Evolutionary conservation across 2,329 filamentous ascomycete species (phyloP), one percentile per base, ranked within the genome.

Genomic region (Hymenoscyphus fraxineus): DNA sequence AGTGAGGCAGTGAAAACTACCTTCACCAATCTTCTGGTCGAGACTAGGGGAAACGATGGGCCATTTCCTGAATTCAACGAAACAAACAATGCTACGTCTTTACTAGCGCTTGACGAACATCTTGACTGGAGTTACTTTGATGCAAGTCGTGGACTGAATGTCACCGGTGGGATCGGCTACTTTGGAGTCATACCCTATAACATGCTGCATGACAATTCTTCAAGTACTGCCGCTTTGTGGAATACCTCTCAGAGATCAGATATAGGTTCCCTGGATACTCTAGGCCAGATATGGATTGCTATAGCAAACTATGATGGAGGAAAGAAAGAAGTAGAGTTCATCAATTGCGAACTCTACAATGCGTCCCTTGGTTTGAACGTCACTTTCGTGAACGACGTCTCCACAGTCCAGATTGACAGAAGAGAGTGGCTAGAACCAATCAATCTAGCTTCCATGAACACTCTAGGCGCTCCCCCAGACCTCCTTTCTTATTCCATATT

Each of bases 261-360:
- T 35, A 5, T 35, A 35, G 6, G 1, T 27, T 27, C 54, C 15
- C 35, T 35, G 6, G 35, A 35, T 35, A 56, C n/a, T 31, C 7
- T 32, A 5, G 54, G 54, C 19, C 16, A 56, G n/a, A 56, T 56
- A 15, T 56, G 54, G 54, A 56, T 56, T 56, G 54, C 54, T 15
- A 56, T 56, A 15, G 13, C 27, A 7, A 19, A 22, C 4, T 15
- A 56, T 27, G 27, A 15, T 15, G 54, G n/a, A 16, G 13, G 6
- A 15, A 16, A 19, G 16, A 56, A 22, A 22, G 13, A 19, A n/a
- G 27, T 56, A 27, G 27, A 56, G 6, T 56, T 56, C 27, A 19
- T 56, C 54, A 56, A 56, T 15, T 56, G 54, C 27, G 13, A 56
- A 27, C 54, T 56, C 13, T 56, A 56, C 54, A 56, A 56, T n/a